phyloP scores from a whole-genome alignment of 2,329 filamentous ascomycete species.

The Colletotrichum sidae region DNA sequence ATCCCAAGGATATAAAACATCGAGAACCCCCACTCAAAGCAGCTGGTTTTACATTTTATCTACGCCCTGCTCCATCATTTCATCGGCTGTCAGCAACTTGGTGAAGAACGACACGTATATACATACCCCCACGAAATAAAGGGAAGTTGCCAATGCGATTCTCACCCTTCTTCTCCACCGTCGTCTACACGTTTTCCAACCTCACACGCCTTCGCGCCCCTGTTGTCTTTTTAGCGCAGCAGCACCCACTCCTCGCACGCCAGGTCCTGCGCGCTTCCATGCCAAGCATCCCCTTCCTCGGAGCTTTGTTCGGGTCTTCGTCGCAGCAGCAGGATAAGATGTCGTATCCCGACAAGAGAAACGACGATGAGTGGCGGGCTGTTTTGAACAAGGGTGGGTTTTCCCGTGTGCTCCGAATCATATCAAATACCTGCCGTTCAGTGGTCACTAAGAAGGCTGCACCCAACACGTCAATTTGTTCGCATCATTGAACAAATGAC shows the following conservation, averaged over 20 bases:
- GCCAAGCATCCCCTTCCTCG: constrained; percentile 82
- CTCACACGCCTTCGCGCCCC: constrained; percentile 52
- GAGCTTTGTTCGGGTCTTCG: constrained; percentile 78
- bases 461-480: no score
- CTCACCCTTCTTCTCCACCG: constrained; percentile 57
- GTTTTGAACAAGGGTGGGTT: constrained; percentile 71
- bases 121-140: background rate
- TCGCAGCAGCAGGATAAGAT: constrained; percentile 68
- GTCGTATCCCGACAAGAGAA: constrained; percentile 84
- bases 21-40: no score
- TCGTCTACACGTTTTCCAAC: constrained; percentile 61
- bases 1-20: no score
- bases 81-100: no score
- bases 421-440: no score
- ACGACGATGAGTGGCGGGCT: constrained; percentile 88
- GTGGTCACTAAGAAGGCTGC: no score
- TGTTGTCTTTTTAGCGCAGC: constrained; percentile 37
- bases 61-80: no score
- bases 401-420: background rate
- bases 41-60: no score
- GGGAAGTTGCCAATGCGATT: constrained; percentile 57
- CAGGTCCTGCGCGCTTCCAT: constrained; percentile 66
- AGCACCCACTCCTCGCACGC: constrained; percentile 41
- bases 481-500: no score
- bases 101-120: background rate